These are phyloP conservation scores for Paecilomyces variotii DNA, from an alignment of 2,329 filamentous ascomycete genomes.

Conservation along the genomic window DNA sequence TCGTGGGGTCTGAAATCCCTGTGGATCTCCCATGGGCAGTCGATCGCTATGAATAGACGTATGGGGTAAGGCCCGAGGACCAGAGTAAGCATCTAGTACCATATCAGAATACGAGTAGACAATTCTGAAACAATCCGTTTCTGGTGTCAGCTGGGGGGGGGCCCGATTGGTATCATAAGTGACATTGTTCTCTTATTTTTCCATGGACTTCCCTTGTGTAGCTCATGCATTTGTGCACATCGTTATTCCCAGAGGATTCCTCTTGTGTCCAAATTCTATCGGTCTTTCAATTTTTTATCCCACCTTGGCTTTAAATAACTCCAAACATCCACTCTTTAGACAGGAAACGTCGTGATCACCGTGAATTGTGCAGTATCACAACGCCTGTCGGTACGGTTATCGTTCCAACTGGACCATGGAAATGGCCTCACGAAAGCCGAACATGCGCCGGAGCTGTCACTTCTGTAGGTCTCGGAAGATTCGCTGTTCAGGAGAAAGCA, in stretches of 20 bases:
- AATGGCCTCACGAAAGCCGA: conserved; percentile 1
- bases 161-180: not conserved
- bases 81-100: not conserved
- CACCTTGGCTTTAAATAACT: not conserved
- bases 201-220: not conserved
- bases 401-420: not conserved
- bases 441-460: conserved; percentile 11
- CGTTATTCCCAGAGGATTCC: not conserved
- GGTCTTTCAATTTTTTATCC: not conserved
- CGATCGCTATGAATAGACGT: not conserved
- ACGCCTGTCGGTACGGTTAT: not conserved
- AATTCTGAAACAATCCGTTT: not conserved
- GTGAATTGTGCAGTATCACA: not conserved
- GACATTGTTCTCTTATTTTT: not conserved
- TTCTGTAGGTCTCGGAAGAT: conserved; percentile 13
- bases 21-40: not conserved
- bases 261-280: not conserved
- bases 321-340: not conserved
- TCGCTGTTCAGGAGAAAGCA: conserved; percentile 11
- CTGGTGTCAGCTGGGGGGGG: not conserved
- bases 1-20: not conserved
- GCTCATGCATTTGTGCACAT: not conserved
- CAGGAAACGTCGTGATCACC: not conserved
- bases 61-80: not conserved
- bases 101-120: not conserved